phyloP scores from a whole-genome alignment of 1,139 yeast genomes.

The Lodderomyces jiufengensis region DNA sequence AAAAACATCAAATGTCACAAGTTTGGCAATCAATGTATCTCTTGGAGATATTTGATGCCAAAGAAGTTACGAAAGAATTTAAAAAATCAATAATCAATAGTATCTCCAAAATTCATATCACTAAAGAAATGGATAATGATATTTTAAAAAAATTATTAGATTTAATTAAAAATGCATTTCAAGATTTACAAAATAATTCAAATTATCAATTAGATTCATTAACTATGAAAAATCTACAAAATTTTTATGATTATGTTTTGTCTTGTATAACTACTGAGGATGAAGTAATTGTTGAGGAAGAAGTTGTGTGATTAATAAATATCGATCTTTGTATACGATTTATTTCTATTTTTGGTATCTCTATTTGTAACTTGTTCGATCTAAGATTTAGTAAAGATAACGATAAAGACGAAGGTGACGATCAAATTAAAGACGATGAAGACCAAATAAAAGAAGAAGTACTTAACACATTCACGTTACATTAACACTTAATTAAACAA shows the following conservation, averaged over 20 bases:
- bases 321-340: too few relatives aligned
- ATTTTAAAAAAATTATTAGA: constrained; percentile 33
- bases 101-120: constrained; percentile 45
- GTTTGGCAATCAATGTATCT: constrained; percentile 56
- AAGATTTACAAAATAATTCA: constrained; percentile 15
- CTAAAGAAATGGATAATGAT: constrained; percentile 27
- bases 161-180: constrained; percentile 30
- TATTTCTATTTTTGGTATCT: too few relatives aligned
- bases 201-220: constrained; percentile 26
- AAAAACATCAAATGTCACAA: constrained; percentile 47
- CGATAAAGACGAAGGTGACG: constrained; percentile 6
- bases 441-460: too few relatives aligned
- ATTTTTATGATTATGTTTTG: constrained; percentile 1
- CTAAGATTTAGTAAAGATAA: too few relatives aligned
- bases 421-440: constrained; percentile 13
- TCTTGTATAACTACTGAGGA: constrained; percentile 1
- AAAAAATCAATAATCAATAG: constrained; percentile 55
- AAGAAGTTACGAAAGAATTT: constrained; percentile 31
- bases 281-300: constrained; percentile 5
- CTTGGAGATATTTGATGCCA: constrained; percentile 41
- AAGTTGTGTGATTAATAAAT: constrained; percentile 1
- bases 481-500: neutral
- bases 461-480: too few relatives aligned
- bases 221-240: constrained; percentile 3
- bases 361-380: too few relatives aligned